Percentiles rank a stretch among this genome's conserved stretches.
These are phyloP conservation scores for Heliosperma pusillum DNA, from an alignment of 148 eudicot species.

Conservation along the genomic window DNA sequence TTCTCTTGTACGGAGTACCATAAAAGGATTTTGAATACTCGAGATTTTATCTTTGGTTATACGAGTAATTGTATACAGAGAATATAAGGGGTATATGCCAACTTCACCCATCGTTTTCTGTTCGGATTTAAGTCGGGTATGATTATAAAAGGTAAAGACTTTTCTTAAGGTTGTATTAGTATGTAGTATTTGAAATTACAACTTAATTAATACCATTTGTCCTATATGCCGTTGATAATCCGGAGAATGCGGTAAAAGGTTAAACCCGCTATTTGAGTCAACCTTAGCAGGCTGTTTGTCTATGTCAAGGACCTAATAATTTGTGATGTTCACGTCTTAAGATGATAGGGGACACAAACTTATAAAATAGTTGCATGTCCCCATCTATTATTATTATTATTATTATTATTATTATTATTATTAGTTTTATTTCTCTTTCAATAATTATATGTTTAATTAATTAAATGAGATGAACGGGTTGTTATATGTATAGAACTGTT, in stretches of 20 bases:
- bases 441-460: no score
- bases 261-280: neutral
- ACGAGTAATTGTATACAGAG: no score
- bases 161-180: neutral
- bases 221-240: neutral
- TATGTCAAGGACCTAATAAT: slow-evolving; percentile 3
- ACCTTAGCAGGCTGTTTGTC: slow-evolving; percentile 9
- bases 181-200: neutral
- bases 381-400: neutral
- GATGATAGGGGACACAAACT: neutral
- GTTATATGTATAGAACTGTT: no score
- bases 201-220: neutral
- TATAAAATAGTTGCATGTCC: neutral
- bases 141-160: neutral
- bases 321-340: neutral
- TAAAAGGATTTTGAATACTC: no score
- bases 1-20: no score
- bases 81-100: no score
- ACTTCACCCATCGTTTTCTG: no score
- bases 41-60: no score
- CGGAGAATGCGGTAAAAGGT: neutral
- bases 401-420: no score
- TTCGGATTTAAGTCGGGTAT: no score
- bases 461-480: no score
- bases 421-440: no score